Evolutionary conservation across 768 basidiomycete genomes (phyloP).

Genomic region (Rhodotorula taiwanensis): DNA sequence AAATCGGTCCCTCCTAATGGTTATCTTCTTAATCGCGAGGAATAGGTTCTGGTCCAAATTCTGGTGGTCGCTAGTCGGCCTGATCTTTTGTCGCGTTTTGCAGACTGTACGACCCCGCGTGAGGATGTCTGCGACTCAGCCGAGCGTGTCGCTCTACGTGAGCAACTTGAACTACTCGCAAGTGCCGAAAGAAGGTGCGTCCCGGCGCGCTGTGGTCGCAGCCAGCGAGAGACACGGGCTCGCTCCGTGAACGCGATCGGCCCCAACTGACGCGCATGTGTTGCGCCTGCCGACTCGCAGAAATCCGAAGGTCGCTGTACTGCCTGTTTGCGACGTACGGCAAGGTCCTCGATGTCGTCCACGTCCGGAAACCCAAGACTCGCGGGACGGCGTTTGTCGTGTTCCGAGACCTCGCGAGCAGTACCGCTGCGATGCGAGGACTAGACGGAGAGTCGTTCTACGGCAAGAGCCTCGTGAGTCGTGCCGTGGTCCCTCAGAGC

Average conservation of each 20-base stretch:
- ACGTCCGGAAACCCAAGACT: slow-evolving; percentile 76
- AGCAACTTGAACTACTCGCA: slow-evolving; percentile 82
- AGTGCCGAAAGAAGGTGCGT: slow-evolving; percentile 65
- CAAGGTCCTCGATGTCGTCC: slow-evolving; percentile 85
- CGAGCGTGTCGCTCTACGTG: slow-evolving; percentile 81
- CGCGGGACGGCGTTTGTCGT: slow-evolving; percentile 94
- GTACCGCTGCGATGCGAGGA: slow-evolving; percentile 85
- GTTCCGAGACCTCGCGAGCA: slow-evolving; percentile 80
- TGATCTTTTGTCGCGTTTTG: no score
- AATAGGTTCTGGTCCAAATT: no score
- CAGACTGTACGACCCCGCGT: not conserved
- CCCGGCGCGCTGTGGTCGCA: not conserved
- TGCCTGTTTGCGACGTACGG: slow-evolving; percentile 90
- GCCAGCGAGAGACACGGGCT: not conserved
- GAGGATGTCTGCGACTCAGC: slow-evolving; percentile 49
- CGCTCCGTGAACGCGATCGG: not conserved
- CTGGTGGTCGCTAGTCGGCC: no score
- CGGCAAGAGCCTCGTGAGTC: slow-evolving; percentile 32
- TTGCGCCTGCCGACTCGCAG: slow-evolving; percentile 45
- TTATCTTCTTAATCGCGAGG: no score
- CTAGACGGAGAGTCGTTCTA: slow-evolving; percentile 70
- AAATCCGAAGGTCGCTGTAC: slow-evolving; percentile 72
- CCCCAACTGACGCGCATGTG: no score
- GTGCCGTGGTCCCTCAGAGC: no score
- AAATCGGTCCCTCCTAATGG: no score